Conservation (phyloP, 176 grass and related monocot species). For the Pontederia paniculata region DNA sequence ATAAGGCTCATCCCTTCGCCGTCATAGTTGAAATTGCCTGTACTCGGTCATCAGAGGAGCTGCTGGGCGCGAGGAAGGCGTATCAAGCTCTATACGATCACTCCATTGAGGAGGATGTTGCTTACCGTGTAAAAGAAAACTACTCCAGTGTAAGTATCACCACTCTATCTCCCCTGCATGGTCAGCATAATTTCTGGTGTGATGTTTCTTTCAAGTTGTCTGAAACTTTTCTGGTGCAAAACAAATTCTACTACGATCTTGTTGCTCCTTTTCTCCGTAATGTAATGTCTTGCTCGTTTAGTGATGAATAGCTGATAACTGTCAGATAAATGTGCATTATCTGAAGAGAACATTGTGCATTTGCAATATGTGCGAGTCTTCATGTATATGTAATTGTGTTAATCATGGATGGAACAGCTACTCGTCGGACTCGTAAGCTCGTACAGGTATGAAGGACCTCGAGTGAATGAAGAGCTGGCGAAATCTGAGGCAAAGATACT, state of each 20-base stretch:
- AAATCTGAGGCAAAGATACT: slow-evolving; percentile 61
- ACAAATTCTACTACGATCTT: too few species aligned
- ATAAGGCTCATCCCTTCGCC: slow-evolving; percentile 44
- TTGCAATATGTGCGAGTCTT: not conserved
- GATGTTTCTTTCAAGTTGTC: not conserved
- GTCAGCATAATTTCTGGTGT: too few species aligned
- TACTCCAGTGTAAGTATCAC: slow-evolving; percentile 44
- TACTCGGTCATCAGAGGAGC: slow-evolving; percentile 70
- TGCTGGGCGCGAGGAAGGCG: slow-evolving; percentile 56
- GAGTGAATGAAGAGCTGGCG: slow-evolving; percentile 41
- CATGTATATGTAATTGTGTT: not conserved
- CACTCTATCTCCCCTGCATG: too few species aligned
- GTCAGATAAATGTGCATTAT: too few species aligned
- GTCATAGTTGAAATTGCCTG: slow-evolving; percentile 65
- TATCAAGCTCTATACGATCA: slow-evolving; percentile 73
- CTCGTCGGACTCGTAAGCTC: slow-evolving; percentile 79
- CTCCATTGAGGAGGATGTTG: slow-evolving; percentile 96
- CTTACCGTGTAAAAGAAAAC: slow-evolving; percentile 46
- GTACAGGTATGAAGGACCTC: slow-evolving; percentile 68
- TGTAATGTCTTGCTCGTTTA: too few species aligned
- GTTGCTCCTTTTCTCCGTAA: too few species aligned
- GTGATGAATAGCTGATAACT: too few species aligned
- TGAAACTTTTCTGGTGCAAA: too few species aligned
- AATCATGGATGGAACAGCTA: slow-evolving; percentile 24
- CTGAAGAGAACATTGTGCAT: not conserved